phyloP scores from a whole-genome alignment of 2,329 filamentous ascomycete genomes.

The Sporothrix pseudoabietina region DNA sequence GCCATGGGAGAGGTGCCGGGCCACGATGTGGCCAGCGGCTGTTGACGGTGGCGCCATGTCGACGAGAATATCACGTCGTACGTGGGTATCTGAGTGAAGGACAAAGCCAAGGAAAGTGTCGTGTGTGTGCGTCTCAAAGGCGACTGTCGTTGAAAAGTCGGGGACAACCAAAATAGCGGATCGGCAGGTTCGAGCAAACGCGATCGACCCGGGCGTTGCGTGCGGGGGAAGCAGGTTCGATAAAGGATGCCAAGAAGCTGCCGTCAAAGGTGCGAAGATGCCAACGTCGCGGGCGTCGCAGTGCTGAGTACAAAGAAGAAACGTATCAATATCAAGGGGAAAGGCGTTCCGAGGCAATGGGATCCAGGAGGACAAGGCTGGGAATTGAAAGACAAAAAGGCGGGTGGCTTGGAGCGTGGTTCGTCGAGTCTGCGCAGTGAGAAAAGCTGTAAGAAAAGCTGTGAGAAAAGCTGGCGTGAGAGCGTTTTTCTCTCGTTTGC shows the following conservation, averaged over 20 bases:
- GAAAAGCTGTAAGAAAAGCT: conserved; percentile 15
- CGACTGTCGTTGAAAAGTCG: background rate
- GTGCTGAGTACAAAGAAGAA: background rate
- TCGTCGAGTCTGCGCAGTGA: background rate
- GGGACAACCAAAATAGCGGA: background rate
- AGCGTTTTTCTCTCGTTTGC: conserved; percentile 11
- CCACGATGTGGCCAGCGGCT: conserved; percentile 20
- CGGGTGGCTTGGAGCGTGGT: conserved; percentile 11
- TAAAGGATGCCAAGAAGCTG: conserved; percentile 6
- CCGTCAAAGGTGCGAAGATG: background rate
- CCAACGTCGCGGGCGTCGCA: background rate
- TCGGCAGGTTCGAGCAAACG: background rate
- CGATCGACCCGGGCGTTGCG: conserved; percentile 11
- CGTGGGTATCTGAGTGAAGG: background rate
- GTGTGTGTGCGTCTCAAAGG: background rate
- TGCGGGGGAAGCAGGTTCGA: conserved; percentile 1
- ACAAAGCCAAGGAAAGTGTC: background rate
- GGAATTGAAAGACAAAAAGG: background rate
- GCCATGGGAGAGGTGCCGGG: conserved; percentile 38
- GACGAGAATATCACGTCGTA: too few relatives aligned
- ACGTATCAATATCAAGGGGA: background rate
- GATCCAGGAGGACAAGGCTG: conserved; percentile 1
- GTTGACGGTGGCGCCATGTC: conserved; percentile 30
- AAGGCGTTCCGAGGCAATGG: background rate
- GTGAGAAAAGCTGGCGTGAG: background rate